Evolutionary conservation across 2,329 filamentous ascomycete genomes (phyloP), one percentile per base, ranked within the genome.

Genomic region (Davidsoniella australis): DNA sequence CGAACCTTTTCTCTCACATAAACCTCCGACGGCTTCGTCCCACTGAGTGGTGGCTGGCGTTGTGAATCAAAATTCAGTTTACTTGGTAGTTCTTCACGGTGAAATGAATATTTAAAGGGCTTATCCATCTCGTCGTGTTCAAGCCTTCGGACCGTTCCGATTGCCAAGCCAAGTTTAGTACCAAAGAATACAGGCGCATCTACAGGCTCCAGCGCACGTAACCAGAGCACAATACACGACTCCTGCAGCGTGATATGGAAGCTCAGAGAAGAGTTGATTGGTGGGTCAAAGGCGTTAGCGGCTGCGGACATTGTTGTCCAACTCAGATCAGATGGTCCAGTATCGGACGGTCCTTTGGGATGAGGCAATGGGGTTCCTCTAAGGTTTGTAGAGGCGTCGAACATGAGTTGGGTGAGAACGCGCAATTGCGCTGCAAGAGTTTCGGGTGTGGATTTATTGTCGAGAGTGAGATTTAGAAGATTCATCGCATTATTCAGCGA

Each of bases 1-100:
- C 83, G 73, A 4, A 94, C 76, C 66, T 95, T 95, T 62, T 95
- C 89, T 56, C 81, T 78, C 42, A 96, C 89, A 55, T 78, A 81
- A 2, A 95, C 87, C 54, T 91, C 78, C 2, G 64, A 61, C 29
- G 62, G 54, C 36, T 59, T 58, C 14, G 56, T 56, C 29, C 55
- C 55, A 17, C 54, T 52, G 6, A 56, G 50, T 2, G 54, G 50
- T 9, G 53, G 45, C 10, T 58, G 53, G 8, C 45, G 24, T 14
- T 29, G 12, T 9, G 42, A 14, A 29, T 43, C 20, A 40, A 26
- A 17, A 29, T 18, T 18, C 8, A 23, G 24, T 37, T 14, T 29
- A n/a, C 42, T 41, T 5, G 16, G 18, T 29, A 40, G 47, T 23
- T 48, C 53, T 39, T 48, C 51, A 36, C 49, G 45, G 49, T 58